Conservation (phyloP, 805 yeast genomes). For the Suhomyces sp. region DNA sequence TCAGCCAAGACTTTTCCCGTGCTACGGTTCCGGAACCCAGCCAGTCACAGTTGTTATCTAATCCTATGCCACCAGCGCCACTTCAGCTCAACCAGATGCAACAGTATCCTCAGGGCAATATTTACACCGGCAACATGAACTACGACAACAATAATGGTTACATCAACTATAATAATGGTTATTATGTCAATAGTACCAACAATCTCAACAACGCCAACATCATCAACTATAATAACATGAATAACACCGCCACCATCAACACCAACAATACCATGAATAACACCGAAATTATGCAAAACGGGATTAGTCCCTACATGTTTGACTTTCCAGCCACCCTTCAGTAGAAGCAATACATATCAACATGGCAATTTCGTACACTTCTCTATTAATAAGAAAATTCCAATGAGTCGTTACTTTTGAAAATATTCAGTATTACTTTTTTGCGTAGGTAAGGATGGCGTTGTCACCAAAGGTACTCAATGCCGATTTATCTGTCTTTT, state of each 20-base stretch:
- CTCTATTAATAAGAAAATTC: too few relatives aligned
- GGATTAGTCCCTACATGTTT: background rate
- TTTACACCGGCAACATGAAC: background rate
- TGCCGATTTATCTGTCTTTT: conserved; percentile 8
- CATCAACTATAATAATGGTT: background rate
- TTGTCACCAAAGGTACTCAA: conserved; percentile 18
- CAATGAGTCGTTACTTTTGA: too few relatives aligned
- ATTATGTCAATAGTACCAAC: background rate
- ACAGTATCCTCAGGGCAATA: background rate
- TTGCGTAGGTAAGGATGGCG: conserved; percentile 32
- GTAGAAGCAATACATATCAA: too few relatives aligned
- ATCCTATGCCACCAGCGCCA: background rate
- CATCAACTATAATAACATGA: background rate
- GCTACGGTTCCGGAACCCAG: background rate
- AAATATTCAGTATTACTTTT: too few relatives aligned
- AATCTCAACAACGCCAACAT: background rate
- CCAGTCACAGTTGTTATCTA: background rate
- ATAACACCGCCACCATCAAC: background rate
- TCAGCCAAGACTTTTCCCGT: background rate
- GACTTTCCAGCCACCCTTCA: background rate
- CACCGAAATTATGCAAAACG: background rate
- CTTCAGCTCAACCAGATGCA: background rate
- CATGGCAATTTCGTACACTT: conserved; percentile 5
- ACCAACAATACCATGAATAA: background rate
- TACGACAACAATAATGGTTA: background rate